Percentiles rank a stretch among this genome's conserved stretches.
phyloP scores from a whole-genome alignment of 179 eudicot species.

The Spergularia azorica region DNA sequence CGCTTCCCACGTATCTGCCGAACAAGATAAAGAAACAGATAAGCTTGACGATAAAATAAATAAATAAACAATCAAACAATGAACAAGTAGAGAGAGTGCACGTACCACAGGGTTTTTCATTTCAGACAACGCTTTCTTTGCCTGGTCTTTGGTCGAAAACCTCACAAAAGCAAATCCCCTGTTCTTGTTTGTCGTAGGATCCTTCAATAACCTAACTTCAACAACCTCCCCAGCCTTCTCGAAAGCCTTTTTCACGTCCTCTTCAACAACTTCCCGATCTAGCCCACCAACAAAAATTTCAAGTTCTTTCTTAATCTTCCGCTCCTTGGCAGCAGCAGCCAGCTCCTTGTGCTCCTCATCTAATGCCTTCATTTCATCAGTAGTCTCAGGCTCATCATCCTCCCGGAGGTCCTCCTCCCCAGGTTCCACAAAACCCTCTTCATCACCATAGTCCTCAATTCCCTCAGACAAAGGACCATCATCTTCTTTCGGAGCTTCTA shows the following conservation, averaged over 20 bases:
- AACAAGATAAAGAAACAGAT: neutral
- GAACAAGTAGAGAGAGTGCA: neutral
- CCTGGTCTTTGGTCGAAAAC: constrained; percentile 82
- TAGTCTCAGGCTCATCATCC: constrained; percentile 44
- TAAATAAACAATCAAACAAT: neutral
- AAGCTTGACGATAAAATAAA: neutral
- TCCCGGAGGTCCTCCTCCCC: constrained; percentile 53
- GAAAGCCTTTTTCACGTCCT: constrained; percentile 70
- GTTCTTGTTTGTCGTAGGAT: constrained; percentile 60
- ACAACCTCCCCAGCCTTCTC: constrained; percentile 73
- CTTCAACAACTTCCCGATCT: constrained; percentile 70
- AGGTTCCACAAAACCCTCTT: constrained; percentile 54
- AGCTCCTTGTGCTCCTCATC: constrained; percentile 56
- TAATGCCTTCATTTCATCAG: constrained; percentile 37
- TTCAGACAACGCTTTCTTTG: constrained; percentile 68
- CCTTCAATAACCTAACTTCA: constrained; percentile 65
- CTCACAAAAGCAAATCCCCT: constrained; percentile 89
- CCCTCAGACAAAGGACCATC: constrained; percentile 34
- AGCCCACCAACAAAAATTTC: constrained; percentile 92
- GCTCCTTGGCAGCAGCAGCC: constrained; percentile 70
- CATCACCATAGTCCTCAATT: constrained; percentile 44
- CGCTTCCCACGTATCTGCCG: constrained; percentile 73
- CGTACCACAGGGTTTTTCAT: constrained; percentile 85
- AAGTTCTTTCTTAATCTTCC: constrained; percentile 63
- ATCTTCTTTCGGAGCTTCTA: constrained; percentile 37